Percentiles rank a stretch among this genome's conserved stretches.
Conservation (phyloP, 1,284 basidiomycete genomes). For the Apiotrichum sp. region DNA sequence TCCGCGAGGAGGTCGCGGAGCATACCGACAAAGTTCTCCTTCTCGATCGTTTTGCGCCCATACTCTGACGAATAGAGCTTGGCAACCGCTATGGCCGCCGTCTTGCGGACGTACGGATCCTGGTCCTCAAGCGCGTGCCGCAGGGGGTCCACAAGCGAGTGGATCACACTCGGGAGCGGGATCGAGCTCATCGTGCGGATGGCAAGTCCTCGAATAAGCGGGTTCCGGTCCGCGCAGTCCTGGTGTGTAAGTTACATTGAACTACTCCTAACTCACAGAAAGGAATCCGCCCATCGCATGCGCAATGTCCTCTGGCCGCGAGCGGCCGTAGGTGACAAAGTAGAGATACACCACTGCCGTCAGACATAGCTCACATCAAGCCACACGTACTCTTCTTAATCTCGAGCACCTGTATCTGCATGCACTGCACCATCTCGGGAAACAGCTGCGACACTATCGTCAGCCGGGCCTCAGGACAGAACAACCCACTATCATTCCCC, state of each 20-base stretch:
- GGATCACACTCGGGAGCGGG: constrained; percentile 93
- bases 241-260: constrained; percentile 24
- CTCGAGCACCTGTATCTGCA: constrained; percentile 68
- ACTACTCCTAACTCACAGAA: constrained; percentile 31
- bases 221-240: constrained; percentile 91
- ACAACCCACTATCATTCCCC: constrained; percentile 87
- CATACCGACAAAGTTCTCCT: constrained; percentile 86
- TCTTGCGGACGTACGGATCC: constrained; percentile 96
- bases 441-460: constrained; percentile 86
- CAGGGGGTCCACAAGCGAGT: constrained; percentile 91
- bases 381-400: constrained; percentile 87
- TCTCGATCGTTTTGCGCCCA: constrained; percentile 67
- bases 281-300: constrained; percentile 97
- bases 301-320: constrained; percentile 91
- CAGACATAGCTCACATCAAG: background rate
- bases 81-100: constrained; percentile 86
- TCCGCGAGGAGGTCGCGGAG: constrained; percentile 72
- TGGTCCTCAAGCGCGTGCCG: constrained; percentile 85
- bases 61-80: constrained; percentile 95
- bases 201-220: constrained; percentile 88
- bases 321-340: constrained; percentile 96
- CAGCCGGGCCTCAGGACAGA: constrained; percentile 2
- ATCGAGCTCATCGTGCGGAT: constrained; percentile 97
- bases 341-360: constrained; percentile 87
- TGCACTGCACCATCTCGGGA: constrained; percentile 95